Conservation (phyloP, 331 rosid species). For the Arachis monticola region DNA sequence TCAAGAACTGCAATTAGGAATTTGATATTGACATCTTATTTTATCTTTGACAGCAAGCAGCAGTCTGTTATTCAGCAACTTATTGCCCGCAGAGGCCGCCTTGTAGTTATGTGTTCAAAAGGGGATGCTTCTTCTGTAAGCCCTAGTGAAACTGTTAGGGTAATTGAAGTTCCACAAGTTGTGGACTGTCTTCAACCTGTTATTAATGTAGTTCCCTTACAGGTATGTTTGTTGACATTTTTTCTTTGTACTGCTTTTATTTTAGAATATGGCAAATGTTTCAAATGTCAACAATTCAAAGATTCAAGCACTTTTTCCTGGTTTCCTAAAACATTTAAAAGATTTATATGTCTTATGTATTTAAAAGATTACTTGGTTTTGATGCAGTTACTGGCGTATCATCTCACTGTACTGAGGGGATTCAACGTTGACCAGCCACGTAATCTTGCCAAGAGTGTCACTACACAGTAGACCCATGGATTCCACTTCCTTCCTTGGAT, state of each 20-base stretch:
- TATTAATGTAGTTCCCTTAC: constrained; percentile 88
- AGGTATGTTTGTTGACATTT: constrained; percentile 52
- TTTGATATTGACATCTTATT: constrained; percentile 39
- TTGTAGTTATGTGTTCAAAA: constrained; percentile 85
- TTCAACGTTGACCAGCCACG: constrained; percentile 97
- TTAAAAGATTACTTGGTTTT: constrained; percentile 24
- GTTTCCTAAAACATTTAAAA: constrained; percentile 31
- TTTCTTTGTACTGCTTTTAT: constrained; percentile 2
- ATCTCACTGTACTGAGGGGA: constrained; percentile 95
- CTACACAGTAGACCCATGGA: constrained; percentile 58
- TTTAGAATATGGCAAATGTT: background rate
- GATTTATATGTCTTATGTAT: constrained; percentile 2
- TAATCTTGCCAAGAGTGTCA: constrained; percentile 98
- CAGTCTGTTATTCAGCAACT: constrained; percentile 99
- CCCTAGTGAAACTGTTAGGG: constrained; percentile 72
- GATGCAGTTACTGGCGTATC: constrained; percentile 92
- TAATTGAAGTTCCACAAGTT: constrained; percentile 86
- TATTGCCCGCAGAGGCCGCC: constrained; percentile 97
- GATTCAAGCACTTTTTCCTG: constrained; percentile 20
- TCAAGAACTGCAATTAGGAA: constrained; percentile 31
- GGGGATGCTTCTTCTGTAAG: constrained; percentile 82
- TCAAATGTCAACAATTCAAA: constrained; percentile 13
- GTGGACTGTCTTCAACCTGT: constrained; percentile 99
- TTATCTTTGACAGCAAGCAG: constrained; percentile 81
- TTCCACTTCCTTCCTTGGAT: background rate